Evolutionary conservation across 2,329 filamentous ascomycete genomes (phyloP).

Genomic region (Penicillium frequentans): DNA sequence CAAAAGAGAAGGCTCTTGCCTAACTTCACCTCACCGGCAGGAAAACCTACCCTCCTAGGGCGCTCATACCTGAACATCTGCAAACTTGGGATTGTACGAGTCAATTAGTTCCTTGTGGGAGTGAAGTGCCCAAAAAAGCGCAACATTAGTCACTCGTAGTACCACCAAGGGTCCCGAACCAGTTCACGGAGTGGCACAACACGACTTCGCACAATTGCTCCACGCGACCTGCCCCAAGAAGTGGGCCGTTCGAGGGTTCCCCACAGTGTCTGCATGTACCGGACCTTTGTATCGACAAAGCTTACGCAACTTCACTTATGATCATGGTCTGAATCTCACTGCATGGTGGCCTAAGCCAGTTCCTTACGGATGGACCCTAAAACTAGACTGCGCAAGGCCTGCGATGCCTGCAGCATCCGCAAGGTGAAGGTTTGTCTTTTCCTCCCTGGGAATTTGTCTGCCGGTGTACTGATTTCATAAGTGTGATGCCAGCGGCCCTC

Average conservation of each 20-base stretch:
- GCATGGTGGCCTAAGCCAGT: slow-evolving; percentile 15
- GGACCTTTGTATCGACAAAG: slow-evolving; percentile 2
- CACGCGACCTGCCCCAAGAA: slow-evolving; percentile 1
- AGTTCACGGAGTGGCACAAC: not conserved
- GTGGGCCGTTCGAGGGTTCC: slow-evolving; percentile 12
- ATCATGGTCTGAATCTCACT: slow-evolving; percentile 21
- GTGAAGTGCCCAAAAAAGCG: not conserved
- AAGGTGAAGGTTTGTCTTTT: slow-evolving; percentile 51
- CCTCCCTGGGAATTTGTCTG: not conserved
- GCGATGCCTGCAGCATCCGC: slow-evolving; percentile 54
- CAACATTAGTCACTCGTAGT: not conserved
- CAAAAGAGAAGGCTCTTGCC: not conserved
- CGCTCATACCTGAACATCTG: not conserved
- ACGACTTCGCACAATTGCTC: not conserved
- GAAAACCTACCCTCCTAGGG: not conserved
- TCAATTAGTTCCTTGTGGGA: not conserved
- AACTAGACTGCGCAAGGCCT: slow-evolving; percentile 51
- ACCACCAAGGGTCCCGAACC: not conserved
- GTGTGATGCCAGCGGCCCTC: slow-evolving; percentile 67
- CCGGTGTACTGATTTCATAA: slow-evolving; percentile 29
- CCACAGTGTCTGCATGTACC: slow-evolving; percentile 14
- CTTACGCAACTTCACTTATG: slow-evolving; percentile 9
- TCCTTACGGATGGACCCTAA: slow-evolving; percentile 36
- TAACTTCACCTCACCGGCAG: not conserved
- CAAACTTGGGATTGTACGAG: not conserved